phyloP scores from a whole-genome alignment of 441 rosid genomes.

The Gossypium davidsonii region DNA sequence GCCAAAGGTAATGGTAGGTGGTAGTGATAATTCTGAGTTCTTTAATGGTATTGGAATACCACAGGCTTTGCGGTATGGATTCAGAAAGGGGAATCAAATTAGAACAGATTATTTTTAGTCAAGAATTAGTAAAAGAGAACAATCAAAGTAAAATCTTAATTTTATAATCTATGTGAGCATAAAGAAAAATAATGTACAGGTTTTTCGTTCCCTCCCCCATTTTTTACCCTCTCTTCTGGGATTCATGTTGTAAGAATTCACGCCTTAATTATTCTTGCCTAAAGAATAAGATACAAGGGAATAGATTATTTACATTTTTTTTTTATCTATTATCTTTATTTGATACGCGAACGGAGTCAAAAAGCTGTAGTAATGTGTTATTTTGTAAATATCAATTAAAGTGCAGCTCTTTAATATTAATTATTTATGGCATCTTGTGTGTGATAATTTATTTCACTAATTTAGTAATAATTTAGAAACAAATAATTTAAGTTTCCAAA shows the following conservation, averaged over 20 bases:
- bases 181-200: slow-evolving; percentile 27
- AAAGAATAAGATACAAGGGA: background rate
- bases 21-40: background rate
- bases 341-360: too few relatives aligned
- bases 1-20: background rate
- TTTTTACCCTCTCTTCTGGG: background rate
- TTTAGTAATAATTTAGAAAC: too few relatives aligned
- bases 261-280: background rate
- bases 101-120: slow-evolving; percentile 1
- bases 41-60: too few relatives aligned
- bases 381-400: too few relatives aligned
- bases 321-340: too few relatives aligned
- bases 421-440: too few relatives aligned
- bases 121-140: background rate
- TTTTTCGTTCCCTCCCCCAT: background rate
- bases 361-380: too few relatives aligned
- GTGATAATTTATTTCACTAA: too few relatives aligned
- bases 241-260: slow-evolving; percentile 18
- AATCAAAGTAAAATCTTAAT: background rate
- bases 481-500: too few relatives aligned
- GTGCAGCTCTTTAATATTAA: too few relatives aligned
- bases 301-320: background rate
- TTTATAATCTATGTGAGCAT: slow-evolving; percentile 10
- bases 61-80: too few relatives aligned
- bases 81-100: background rate